Evolutionary conservation across 768 basidiomycete genomes (phyloP).

Genomic region (Coprinopsis sp.): DNA sequence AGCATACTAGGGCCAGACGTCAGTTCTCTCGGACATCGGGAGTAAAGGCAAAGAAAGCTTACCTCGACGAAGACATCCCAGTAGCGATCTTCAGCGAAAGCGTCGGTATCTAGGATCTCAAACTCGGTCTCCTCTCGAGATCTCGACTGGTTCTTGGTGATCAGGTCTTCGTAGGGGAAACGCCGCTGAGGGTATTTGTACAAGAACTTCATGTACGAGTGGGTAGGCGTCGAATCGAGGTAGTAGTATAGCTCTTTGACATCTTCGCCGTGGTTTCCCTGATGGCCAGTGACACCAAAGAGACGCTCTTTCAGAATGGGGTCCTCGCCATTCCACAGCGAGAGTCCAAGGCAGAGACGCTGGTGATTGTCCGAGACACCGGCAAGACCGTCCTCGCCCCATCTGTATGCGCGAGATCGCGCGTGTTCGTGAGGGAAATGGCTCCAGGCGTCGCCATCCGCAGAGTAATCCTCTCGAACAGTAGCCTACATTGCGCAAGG

Average conservation of each 20-base stretch:
- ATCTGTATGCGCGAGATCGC: constrained; percentile 90
- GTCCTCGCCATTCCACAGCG: constrained; percentile 93
- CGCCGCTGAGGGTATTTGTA: constrained; percentile 96
- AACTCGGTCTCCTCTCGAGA: constrained; percentile 85
- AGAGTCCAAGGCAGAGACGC: constrained; percentile 84
- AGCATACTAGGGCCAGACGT: constrained; percentile 70
- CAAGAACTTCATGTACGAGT: constrained; percentile 99
- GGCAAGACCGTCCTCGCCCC: constrained; percentile 98
- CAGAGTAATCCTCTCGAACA: constrained; percentile 97
- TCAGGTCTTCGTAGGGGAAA: constrained; percentile 93
- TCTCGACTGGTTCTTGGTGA: constrained; percentile 77
- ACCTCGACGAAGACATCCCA: constrained; percentile 99
- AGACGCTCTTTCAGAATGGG: constrained; percentile 94
- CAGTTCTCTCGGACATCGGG: not conserved
- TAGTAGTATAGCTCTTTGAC: constrained; percentile 99
- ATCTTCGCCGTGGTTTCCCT: constrained; percentile 99
- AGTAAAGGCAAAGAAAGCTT: constrained; percentile 19
- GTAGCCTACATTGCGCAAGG: constrained; percentile 62
- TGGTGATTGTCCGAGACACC: constrained; percentile 98
- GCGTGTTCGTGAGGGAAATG: constrained; percentile 95
- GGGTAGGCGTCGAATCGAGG: constrained; percentile 96
- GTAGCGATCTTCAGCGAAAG: constrained; percentile 88
- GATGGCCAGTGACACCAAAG: constrained; percentile 93
- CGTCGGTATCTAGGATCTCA: constrained; percentile 90
- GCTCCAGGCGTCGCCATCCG: constrained; percentile 91